Evolutionary conservation across 306 rosid genomes (phyloP).

Genomic region (Castanea crenata): DNA sequence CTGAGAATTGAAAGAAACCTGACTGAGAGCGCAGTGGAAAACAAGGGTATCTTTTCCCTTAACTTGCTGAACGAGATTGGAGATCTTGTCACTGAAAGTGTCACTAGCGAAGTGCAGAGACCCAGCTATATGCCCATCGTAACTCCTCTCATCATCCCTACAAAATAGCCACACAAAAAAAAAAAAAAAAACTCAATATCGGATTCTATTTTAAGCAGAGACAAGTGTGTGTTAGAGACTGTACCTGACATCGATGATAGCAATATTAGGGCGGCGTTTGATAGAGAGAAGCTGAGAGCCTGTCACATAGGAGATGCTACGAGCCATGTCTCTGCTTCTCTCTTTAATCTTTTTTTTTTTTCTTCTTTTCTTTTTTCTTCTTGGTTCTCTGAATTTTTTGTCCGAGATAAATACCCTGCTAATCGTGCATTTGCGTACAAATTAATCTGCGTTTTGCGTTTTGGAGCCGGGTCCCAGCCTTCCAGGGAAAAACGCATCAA

Average conservation of each 20-base stretch:
- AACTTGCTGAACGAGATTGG: constrained; percentile 58
- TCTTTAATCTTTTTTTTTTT: no score
- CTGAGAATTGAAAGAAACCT: constrained; percentile 25
- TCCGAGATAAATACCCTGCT: no score
- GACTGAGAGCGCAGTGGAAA: constrained; percentile 87
- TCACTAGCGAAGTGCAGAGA: constrained; percentile 72
- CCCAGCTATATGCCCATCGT: constrained; percentile 74
- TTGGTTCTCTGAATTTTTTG: no score
- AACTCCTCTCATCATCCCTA: constrained; percentile 73
- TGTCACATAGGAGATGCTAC: constrained; percentile 58
- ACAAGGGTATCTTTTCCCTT: constrained; percentile 83
- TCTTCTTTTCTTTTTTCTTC: no score
- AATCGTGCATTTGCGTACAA: no score
- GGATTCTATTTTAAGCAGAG: background rate
- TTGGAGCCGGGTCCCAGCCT: no score
- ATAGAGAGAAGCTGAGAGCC: constrained; percentile 71
- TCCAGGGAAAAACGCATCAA: no score
- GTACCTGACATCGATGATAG: constrained; percentile 63
- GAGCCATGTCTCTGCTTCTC: constrained; percentile 38
- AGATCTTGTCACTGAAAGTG: constrained; percentile 53
- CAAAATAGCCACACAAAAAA: background rate
- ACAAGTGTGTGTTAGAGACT: background rate
- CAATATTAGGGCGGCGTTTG: constrained; percentile 51
- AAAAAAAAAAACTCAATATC: background rate
- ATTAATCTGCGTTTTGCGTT: no score